Evolutionary conservation across 441 rosid species (phyloP).

Genomic region (Breynia disticha): DNA sequence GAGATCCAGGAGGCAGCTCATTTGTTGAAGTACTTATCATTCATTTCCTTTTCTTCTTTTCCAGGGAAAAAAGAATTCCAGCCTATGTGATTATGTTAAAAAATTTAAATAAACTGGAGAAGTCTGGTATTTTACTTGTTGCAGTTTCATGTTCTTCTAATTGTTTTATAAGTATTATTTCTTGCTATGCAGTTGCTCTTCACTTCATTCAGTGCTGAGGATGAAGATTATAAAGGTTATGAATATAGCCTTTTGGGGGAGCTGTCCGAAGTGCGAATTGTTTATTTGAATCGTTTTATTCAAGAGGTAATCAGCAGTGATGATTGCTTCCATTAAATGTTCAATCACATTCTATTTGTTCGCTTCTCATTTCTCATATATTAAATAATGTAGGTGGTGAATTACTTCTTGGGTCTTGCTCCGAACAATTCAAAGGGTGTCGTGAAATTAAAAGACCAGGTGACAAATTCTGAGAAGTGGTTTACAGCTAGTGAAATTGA

Average conservation of each 20-base stretch:
- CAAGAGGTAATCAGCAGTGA: conserved; percentile 68
- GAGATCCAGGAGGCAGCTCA: conserved; percentile 96
- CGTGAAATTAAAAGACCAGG: conserved; percentile 79
- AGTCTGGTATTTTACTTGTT: background rate
- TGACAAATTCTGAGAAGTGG: conserved; percentile 84
- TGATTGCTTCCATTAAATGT: conserved; percentile 10
- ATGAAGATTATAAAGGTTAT: conserved; percentile 86
- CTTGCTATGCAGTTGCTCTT: conserved; percentile 60
- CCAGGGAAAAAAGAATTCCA: background rate
- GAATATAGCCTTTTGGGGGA: conserved; percentile 86
- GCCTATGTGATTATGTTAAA: too few relatives aligned
- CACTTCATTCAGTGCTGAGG: conserved; percentile 74
- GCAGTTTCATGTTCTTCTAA: background rate
- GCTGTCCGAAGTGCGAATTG: conserved; percentile 96
- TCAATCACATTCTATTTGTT: conserved; percentile 14
- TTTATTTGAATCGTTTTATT: conserved; percentile 92
- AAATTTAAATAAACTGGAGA: background rate
- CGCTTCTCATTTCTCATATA: conserved; percentile 17
- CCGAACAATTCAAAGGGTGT: conserved; percentile 62
- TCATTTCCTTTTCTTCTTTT: background rate
- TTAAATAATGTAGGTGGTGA: conserved; percentile 48
- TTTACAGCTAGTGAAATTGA: conserved; percentile 86
- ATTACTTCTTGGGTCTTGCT: conserved; percentile 90
- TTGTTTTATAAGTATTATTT: background rate
- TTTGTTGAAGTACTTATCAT: conserved; percentile 72